phyloP scores from a whole-genome alignment of 495 filamentous ascomycete genomes.

The Podospora tetraspora region DNA sequence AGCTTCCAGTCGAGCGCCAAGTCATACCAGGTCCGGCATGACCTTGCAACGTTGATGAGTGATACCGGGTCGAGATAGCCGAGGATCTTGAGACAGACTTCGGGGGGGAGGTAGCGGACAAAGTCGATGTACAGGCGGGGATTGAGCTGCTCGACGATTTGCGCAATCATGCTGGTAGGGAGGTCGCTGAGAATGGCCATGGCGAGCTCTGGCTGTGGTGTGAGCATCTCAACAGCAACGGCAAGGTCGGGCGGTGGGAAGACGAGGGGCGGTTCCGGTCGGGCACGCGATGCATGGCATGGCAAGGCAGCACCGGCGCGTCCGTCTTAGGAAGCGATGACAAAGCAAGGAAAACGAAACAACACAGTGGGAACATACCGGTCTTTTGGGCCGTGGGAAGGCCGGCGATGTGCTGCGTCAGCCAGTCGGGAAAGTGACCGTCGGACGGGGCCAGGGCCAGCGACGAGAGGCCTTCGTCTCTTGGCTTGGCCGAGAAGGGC shows the following conservation, averaged over 20 bases:
- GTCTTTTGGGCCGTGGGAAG: conserved; percentile 44
- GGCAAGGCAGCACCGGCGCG: background rate
- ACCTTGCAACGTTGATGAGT: conserved; percentile 68
- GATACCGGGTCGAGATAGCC: conserved; percentile 74
- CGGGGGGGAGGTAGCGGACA: conserved; percentile 73
- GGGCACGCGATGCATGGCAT: background rate
- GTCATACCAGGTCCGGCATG: conserved; percentile 75
- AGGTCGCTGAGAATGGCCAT: conserved; percentile 66
- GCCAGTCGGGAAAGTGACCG: conserved; percentile 37
- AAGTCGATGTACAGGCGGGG: conserved; percentile 90
- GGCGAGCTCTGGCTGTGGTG: conserved; percentile 45
- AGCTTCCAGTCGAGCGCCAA: conserved; percentile 78
- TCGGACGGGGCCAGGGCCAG: conserved; percentile 24
- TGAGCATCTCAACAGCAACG: background rate
- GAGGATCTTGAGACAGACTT: conserved; percentile 83
- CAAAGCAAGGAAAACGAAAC: conserved; percentile 4
- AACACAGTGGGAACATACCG: conserved; percentile 31
- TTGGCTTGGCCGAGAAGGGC: conserved; percentile 20
- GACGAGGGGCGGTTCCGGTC: background rate
- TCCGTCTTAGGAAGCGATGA: background rate
- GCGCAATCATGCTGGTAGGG: conserved; percentile 66
- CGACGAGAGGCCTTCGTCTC: conserved; percentile 21
- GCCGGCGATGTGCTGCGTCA: conserved; percentile 41
- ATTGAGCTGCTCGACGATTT: conserved; percentile 68
- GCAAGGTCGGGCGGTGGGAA: background rate